Base-by-base conservation (phyloP, 75 land plant species). In the Pinus taeda region DNA sequence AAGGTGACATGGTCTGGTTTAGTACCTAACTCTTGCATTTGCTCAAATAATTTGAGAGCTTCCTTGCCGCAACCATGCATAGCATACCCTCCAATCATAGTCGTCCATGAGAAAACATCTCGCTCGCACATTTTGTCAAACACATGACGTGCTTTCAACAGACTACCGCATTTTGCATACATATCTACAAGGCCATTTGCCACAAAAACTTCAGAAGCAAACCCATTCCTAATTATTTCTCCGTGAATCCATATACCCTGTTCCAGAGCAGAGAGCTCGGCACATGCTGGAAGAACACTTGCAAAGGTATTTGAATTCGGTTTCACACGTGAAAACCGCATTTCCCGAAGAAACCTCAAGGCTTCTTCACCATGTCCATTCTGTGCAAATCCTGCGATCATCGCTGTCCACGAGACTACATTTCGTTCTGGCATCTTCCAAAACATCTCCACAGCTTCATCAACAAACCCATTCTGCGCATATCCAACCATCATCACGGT, bases 131-230 rank as follows among this genome's bases (percentile, higher is more conserved):
- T 22, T 60, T 60, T 60, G 2, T 60, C 22, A 7, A 75, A 75
- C 71, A 61, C 12, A 5, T 29, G 14, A n/a, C 12, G n/a, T 75
- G 76, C 66, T 15, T 75, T n/a, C 26, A 8, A 17, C 6, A 75
- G 6, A 29, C 30, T 57, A 14, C 76, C 76, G 29, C 76, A 75
- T 75, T 75, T 75, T 60, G 42, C 76, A 29, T 75, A 75, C 15
- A 75, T 29, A 21, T 75, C 60, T 75, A 75, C 33, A 24, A 75
- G 71, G 14, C 33, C 39, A 60, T 69, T 75, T 72, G 26, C 71
- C 21, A 75, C 39, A 13, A 60, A 5, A 30, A 61, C 76, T 66
- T 75, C 67, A 66, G 67, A 26, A 4, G 26, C 26, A 30, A 75
- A 30, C n/a, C 76, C 76, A 24, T n/a, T 61, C 24, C 37, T 75